These are phyloP conservation scores for Prorocentrum cordatum DNA, from an alignment of 169 alveolate species.

Conservation along the genomic window DNA sequence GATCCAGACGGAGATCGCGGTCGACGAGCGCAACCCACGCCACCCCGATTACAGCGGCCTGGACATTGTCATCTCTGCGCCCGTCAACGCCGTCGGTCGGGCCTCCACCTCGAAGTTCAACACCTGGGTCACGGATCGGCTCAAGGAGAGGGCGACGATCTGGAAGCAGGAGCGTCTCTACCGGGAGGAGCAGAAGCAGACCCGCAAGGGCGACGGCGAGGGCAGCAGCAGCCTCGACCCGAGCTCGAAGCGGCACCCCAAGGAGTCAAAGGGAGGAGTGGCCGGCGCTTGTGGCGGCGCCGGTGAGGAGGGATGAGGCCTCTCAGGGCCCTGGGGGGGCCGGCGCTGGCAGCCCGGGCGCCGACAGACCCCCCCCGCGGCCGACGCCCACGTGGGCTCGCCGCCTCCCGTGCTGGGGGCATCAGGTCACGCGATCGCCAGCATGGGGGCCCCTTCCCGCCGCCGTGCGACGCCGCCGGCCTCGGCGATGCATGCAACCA, in stretches of 20 bases:
- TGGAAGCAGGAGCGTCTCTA: no score
- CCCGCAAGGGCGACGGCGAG: not conserved
- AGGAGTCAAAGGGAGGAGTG: no score
- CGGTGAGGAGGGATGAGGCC: no score
- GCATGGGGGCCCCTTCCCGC: conserved; percentile 35
- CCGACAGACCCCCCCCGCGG: not conserved
- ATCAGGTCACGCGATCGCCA: not conserved
- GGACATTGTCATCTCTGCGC: not conserved
- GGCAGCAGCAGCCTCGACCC: not conserved
- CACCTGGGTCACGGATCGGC: no score
- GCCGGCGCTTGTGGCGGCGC: no score
- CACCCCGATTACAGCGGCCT: no score
- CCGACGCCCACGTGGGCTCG: not conserved
- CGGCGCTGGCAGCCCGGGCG: not conserved
- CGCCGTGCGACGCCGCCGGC: no score
- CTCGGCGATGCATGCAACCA: no score
- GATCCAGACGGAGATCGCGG: conserved; percentile 20
- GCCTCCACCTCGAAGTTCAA: not conserved
- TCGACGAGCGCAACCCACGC: no score
- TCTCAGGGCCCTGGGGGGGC: not conserved
- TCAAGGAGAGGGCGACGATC: no score
- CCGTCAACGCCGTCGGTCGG: not conserved
- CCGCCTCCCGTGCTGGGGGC: not conserved
- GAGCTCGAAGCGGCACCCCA: no score
- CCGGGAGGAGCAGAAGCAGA: not conserved